These are phyloP conservation scores for Aphanoascus verrucosus DNA, from an alignment of 2,329 filamentous ascomycete species.

Conservation along the genomic window DNA sequence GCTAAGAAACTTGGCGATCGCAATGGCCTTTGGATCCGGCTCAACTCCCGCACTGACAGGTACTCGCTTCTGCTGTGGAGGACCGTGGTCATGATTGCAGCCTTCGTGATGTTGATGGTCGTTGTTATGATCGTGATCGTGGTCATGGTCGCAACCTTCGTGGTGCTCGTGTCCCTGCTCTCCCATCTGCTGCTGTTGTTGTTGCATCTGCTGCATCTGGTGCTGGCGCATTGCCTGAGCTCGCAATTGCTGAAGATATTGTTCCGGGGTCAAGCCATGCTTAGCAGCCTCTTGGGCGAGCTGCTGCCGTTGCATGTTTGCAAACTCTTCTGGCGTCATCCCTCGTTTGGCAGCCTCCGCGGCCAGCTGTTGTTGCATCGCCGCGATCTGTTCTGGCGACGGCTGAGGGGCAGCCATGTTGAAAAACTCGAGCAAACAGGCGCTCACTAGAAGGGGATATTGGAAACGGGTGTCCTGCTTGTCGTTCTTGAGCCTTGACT, in stretches of 20 bases:
- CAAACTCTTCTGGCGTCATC: conserved; percentile 74
- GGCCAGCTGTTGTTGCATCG: conserved; percentile 72
- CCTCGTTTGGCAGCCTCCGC: conserved; percentile 74
- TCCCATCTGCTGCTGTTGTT: conserved; percentile 22
- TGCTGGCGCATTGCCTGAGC: conserved; percentile 26
- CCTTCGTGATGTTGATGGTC: conserved; percentile 20
- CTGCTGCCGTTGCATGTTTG: conserved; percentile 48
- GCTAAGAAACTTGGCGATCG: conserved; percentile 78
- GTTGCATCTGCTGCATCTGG: conserved; percentile 31
- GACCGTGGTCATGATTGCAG: conserved; percentile 15
- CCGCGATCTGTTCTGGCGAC: conserved; percentile 71
- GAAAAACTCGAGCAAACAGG: not conserved
- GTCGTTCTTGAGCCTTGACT: not conserved
- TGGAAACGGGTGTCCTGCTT: not conserved
- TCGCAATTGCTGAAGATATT: conserved; percentile 36
- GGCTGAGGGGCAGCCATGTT: conserved; percentile 39
- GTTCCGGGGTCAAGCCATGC: conserved; percentile 43
- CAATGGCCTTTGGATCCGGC: conserved; percentile 77
- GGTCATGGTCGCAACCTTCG: conserved; percentile 17
- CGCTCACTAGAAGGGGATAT: not conserved
- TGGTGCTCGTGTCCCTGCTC: conserved; percentile 21
- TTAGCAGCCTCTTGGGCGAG: conserved; percentile 40
- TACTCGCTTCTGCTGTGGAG: conserved; percentile 37
- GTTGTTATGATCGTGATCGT: conserved; percentile 16
- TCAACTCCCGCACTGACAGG: conserved; percentile 45